Evolutionary conservation across 2,329 filamentous ascomycete genomes (phyloP).

Genomic region (Phialophora expanda): DNA sequence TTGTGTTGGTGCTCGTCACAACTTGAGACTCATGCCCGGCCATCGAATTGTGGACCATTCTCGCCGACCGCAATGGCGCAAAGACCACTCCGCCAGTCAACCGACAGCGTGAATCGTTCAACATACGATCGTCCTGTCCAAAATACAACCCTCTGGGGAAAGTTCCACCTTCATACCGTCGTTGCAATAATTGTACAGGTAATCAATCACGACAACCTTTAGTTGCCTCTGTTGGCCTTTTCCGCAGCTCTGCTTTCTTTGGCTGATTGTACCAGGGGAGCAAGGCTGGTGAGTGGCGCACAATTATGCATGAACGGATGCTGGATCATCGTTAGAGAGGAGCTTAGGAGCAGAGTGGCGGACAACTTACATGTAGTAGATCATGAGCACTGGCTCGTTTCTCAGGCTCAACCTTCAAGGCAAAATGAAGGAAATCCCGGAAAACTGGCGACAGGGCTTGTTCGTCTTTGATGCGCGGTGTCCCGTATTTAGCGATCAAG

Average conservation of each 20-base stretch:
- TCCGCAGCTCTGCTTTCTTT: constrained; percentile 85
- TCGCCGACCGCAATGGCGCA: neutral
- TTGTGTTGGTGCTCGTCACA: neutral
- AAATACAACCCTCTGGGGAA: constrained; percentile 7
- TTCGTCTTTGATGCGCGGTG: constrained; percentile 92
- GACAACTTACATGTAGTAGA: constrained; percentile 76
- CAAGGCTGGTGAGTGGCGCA: constrained; percentile 74
- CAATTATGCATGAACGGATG: constrained; percentile 81
- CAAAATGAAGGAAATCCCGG: constrained; percentile 88
- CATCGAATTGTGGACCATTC: constrained; percentile 1
- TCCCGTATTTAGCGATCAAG: constrained; percentile 95
- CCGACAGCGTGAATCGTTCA: constrained; percentile 3
- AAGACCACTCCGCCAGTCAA: constrained; percentile 1
- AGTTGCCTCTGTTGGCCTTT: constrained; percentile 69
- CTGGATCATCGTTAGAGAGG: constrained; percentile 50
- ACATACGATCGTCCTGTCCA: constrained; percentile 7
- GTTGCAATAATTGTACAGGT: constrained; percentile 26
- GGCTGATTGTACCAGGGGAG: constrained; percentile 84
- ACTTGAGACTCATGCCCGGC: constrained; percentile 6
- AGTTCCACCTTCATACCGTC: constrained; percentile 8
- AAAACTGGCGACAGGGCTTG: constrained; percentile 98
- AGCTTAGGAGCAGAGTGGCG: neutral
- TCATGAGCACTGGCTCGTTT: constrained; percentile 95
- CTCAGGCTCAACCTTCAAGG: constrained; percentile 94
- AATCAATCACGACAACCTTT: constrained; percentile 8